Evolutionary conservation across 2,329 filamentous ascomycete genomes (phyloP), one percentile per base, ranked within the genome.

Genomic region (Verticillium albo-atrum): DNA sequence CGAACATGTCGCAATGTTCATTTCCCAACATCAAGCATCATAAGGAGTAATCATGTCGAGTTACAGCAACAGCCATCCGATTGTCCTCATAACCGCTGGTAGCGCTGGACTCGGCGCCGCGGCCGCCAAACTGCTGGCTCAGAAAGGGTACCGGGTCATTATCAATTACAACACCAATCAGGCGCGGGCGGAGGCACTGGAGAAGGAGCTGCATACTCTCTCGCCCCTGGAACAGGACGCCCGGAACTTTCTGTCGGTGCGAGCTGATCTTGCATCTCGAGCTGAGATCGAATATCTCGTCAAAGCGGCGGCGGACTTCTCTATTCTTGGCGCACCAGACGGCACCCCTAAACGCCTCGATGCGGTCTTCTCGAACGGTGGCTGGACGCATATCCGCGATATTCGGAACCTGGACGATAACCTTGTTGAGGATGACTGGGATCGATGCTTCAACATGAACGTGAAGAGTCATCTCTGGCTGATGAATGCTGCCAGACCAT

Each of bases 341-440:
- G 85, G 87, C 42, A 47, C 3, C n/a, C 42, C 42, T n/a, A n/a
- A 20, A 12, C 42, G 42, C 1, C 72, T 95, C n/a, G 90, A 95
- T 73, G 81, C 92, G 47, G 78, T 95, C 53, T 84, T 94, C 67
- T 89, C 88, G 2, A 95, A 95, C 71, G 89, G 89, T 7, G 82
- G 82, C 3, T 85, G 81, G 81, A 82, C 81, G 0, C 68, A 67
- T 17, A 70, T 81, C 17, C 72, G 78, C 14, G 70, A 80, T 56
- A 74, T 83, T 53, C 68, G 62, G 7, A 70, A 80, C 64, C 68
- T 86, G 27, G 77, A 82, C 27, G 82, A 85, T 12, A 74, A 73
- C 59, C 63, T 77, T n/a, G 62, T 71, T 7, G 79, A 81, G 63
- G 72, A 72, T 6, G 77, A 80, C 61, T 81, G 78, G 78, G 78